Conservation (phyloP, 164 flowering plant genomes). For the Vitis amurensis region DNA sequence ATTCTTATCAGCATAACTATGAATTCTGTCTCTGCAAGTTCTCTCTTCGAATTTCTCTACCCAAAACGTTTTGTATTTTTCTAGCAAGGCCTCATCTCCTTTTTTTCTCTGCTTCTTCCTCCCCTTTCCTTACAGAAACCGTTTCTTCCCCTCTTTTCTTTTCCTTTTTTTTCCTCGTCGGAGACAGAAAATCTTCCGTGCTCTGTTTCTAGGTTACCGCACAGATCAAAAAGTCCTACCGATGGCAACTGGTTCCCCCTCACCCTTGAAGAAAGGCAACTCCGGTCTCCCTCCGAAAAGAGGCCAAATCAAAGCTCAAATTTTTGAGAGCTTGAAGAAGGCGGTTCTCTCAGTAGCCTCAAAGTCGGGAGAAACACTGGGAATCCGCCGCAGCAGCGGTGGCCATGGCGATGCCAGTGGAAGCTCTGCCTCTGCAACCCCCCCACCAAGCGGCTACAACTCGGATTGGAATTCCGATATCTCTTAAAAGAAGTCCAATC, state of each 20-base stretch:
- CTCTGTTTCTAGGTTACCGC: too few relatives aligned
- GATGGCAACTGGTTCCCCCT: not conserved
- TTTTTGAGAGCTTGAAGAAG: constrained; percentile 22
- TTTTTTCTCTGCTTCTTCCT: too few relatives aligned
- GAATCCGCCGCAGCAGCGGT: not conserved
- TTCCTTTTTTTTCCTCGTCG: not conserved
- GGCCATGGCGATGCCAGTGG: not conserved
- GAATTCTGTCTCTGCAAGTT: too few relatives aligned
- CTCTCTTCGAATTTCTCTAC: too few relatives aligned
- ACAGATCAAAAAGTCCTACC: too few relatives aligned
- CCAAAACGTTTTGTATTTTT: too few relatives aligned
- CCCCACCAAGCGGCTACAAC: constrained; percentile 23
- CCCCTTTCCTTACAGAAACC: too few relatives aligned
- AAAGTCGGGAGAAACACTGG: constrained; percentile 5
- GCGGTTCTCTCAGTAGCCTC: constrained; percentile 10
- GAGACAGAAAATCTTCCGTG: too few relatives aligned
- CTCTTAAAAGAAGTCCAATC: not conserved
- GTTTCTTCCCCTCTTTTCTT: not conserved
- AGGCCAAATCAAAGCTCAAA: constrained; percentile 36
- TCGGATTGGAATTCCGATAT: constrained; percentile 18
- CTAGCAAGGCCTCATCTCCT: too few relatives aligned
- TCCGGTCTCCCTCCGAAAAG: constrained; percentile 27
- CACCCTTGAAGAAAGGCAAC: not conserved
- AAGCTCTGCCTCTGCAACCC: constrained; percentile 10
- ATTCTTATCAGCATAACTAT: too few relatives aligned